Base-by-base conservation (phyloP, 495 filamentous ascomycete species). In the Bacidia gigantensis region DNA sequence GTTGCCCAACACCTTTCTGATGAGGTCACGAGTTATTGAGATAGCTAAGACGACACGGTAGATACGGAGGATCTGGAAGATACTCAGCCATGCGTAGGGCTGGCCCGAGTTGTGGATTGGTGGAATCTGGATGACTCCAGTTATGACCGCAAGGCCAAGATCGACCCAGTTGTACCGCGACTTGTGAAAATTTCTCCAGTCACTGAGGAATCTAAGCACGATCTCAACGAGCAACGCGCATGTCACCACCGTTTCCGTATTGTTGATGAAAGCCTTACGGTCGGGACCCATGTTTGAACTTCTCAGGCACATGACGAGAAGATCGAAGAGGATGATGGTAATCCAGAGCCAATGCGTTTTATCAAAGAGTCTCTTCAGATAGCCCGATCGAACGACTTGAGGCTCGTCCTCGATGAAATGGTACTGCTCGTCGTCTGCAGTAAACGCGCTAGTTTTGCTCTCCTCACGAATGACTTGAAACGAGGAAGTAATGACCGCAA, bases 381-480 rank as follows among this genome's bases (percentile, higher is more conserved):
- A 61, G 51, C 75, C 87, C 2, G 65, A 59, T 52, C 68, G 68
- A 11, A 65, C 47, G 50, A 62, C 75, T 24, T 70, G 70, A 32
- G 64, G 63, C 26, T 70, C 60, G 25, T 75, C 76, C 42, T 72
- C 67, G 25, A 70, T 66, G 26, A 56, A 26, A 2, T 58, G 50
- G 5, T 60, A 52, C 7, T 60, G 58, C 12, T 73, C 72, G 24
- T 87, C 76, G 50, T 89, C 78, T 17, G 77, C 78, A 18, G 90
- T 86, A 65, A 99, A 99, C 9, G 92, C 89, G 67, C 89, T 95
- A 42, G 81, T 80, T 65, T 85, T 86, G 67, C 88, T 93, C 64
- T 99, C 92, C 67, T 99, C 92, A 55, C 92, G 79, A 58, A 97
- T 99, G 56, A 99, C 86, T 65, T 99, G 93, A 62, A 99, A 97